phyloP scores from a whole-genome alignment of 164 flowering plant species.

The Protea cynaroides region DNA sequence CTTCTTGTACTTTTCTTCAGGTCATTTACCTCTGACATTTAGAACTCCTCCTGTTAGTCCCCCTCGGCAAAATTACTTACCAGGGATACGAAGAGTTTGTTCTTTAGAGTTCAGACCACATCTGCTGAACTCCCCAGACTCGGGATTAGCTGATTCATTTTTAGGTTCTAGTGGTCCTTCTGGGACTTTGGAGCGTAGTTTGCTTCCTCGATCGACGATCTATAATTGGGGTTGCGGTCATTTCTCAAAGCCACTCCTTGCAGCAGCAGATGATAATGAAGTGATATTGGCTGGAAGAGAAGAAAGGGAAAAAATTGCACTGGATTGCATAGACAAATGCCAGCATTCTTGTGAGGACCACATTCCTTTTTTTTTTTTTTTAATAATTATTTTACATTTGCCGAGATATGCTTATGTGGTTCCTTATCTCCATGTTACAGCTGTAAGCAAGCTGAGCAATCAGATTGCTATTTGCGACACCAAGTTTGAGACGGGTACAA shows the following conservation, averaged over 20 bases:
- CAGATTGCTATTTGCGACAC: conserved; percentile 26
- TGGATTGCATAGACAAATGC: conserved; percentile 81
- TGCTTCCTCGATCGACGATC: conserved; percentile 87
- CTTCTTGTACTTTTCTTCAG: conserved; percentile 27
- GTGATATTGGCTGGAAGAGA: conserved; percentile 65
- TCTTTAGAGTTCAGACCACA: conserved; percentile 93
- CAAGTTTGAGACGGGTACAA: conserved; percentile 21
- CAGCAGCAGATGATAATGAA: conserved; percentile 72
- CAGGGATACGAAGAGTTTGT: conserved; percentile 85
- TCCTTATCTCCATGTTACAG: neutral
- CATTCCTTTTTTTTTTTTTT: neutral
- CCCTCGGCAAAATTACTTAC: conserved; percentile 61
- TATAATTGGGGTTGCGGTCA: conserved; percentile 96
- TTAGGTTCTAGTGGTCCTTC: conserved; percentile 55
- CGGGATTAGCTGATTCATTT: conserved; percentile 93
- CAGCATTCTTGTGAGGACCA: conserved; percentile 64
- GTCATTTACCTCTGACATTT: conserved; percentile 77
- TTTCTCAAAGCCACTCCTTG: conserved; percentile 88
- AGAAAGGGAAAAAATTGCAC: conserved; percentile 66
- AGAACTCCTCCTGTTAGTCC: conserved; percentile 99
- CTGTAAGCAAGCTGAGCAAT: conserved; percentile 36
- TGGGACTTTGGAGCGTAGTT: conserved; percentile 67
- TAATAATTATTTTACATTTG: neutral
- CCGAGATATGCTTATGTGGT: neutral
- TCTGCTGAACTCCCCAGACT: conserved; percentile 61